These are phyloP conservation scores for Starmera amethionina DNA, from an alignment of 805 yeast genomes.

Conservation along the genomic window DNA sequence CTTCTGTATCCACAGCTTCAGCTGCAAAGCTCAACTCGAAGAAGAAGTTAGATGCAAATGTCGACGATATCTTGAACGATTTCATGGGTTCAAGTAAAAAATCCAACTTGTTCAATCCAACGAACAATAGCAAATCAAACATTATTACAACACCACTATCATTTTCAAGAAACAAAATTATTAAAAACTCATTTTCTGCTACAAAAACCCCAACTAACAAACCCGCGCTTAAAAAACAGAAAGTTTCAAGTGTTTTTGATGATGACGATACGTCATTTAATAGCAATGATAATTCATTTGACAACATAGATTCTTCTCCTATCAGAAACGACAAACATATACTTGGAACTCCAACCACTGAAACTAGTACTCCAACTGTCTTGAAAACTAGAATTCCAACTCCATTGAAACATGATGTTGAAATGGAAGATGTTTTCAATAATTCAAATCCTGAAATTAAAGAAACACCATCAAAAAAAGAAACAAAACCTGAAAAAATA, in stretches of 20 bases:
- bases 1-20: slow-evolving; percentile 18
- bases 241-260: slow-evolving; percentile 17
- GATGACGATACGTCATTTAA: slow-evolving; percentile 17
- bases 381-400: too few species aligned
- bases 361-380: background rate
- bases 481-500: slow-evolving; percentile 1
- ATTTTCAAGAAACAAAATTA: slow-evolving; percentile 17
- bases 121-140: background rate
- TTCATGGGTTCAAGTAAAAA: slow-evolving; percentile 24
- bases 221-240: slow-evolving; percentile 9
- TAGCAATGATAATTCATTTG: slow-evolving; percentile 15
- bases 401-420: too few species aligned
- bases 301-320: slow-evolving; percentile 27
- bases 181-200: slow-evolving; percentile 16
- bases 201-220: slow-evolving; percentile 17
- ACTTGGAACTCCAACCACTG: slow-evolving; percentile 1
- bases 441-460: too few species aligned
- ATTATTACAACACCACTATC: slow-evolving; percentile 12
- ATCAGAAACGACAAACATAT: slow-evolving; percentile 13
- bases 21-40: slow-evolving; percentile 16
- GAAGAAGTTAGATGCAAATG: slow-evolving; percentile 38
- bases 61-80: slow-evolving; percentile 65
- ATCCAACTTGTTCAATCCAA: slow-evolving; percentile 6
- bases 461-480: too few species aligned
- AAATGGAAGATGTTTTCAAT: too few species aligned